These are phyloP conservation scores for Pyrus pyrifolia DNA, from an alignment of 306 rosid species.

Conservation along the genomic window DNA sequence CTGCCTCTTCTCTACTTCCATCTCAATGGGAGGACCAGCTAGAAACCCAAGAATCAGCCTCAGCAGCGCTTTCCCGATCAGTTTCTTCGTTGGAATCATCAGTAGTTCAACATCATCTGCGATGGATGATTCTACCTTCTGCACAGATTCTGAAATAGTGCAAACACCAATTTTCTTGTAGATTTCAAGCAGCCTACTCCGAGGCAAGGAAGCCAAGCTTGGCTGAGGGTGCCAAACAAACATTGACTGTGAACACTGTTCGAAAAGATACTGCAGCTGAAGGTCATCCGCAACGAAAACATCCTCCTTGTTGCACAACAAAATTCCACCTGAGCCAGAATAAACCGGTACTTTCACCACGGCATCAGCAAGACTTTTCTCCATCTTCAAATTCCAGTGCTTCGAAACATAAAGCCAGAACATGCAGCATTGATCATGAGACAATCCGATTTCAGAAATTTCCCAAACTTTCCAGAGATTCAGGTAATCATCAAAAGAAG, in stretches of 20 bases:
- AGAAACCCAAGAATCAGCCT: conserved; percentile 62
- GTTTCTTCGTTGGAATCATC: conserved; percentile 14
- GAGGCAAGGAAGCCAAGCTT: conserved; percentile 24
- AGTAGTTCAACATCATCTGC: conserved; percentile 5
- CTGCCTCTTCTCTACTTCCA: conserved; percentile 49
- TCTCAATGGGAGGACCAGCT: conserved; percentile 40
- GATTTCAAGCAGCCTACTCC: conserved; percentile 30
- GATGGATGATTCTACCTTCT: conserved; percentile 27
- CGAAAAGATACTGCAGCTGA: conserved; percentile 50
- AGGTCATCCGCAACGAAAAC: conserved; percentile 62
- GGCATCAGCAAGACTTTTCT: conserved; percentile 24
- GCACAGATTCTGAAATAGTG: conserved; percentile 44
- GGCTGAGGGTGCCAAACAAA: conserved; percentile 70
- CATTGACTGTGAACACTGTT: conserved; percentile 17
- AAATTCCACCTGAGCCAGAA: conserved; percentile 25
- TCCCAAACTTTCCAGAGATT: conserved; percentile 67
- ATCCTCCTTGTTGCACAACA: conserved; percentile 37
- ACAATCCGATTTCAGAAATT: conserved; percentile 26
- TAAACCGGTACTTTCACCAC: conserved; percentile 49
- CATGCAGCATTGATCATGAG: conserved; percentile 41
- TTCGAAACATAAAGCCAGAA: conserved; percentile 50
- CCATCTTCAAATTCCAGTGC: conserved; percentile 20
- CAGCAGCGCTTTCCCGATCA: conserved; percentile 34
- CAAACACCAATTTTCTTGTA: conserved; percentile 51
- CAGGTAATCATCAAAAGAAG: conserved; percentile 46